Percentiles rank a stretch among this genome's conserved stretches.
These are phyloP conservation scores for Annulohypoxylon bovei DNA, from an alignment of 495 filamentous ascomycete genomes.

Conservation along the genomic window DNA sequence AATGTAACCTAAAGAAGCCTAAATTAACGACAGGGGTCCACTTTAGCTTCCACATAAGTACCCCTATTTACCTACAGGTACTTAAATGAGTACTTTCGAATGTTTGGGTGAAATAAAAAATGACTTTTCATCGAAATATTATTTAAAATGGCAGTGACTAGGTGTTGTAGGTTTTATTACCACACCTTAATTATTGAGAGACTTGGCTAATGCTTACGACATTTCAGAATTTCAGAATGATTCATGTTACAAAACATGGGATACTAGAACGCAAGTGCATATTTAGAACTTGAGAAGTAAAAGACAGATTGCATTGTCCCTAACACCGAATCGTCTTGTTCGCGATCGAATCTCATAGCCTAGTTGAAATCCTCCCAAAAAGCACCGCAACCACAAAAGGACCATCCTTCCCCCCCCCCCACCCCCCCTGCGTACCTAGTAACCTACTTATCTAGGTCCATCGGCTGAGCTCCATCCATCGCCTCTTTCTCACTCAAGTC, in stretches of 20 bases:
- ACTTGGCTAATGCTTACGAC: no score
- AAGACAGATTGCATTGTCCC: no score
- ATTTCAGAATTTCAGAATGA: no score
- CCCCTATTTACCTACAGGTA: not conserved
- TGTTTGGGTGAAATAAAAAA: not conserved
- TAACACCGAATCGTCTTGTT: no score
- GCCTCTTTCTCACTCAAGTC: not conserved
- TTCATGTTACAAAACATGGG: not conserved
- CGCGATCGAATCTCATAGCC: no score
- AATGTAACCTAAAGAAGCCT: constrained; percentile 22
- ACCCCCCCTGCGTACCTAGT: no score
- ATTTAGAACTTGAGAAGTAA: not conserved
- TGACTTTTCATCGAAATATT: not conserved
- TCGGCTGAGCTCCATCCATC: not conserved
- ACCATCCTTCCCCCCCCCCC: no score
- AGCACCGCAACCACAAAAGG: no score
- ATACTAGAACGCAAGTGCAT: not conserved
- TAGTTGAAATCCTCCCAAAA: no score
- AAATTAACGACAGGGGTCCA: constrained; percentile 27
- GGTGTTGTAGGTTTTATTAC: no score
- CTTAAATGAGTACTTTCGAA: not conserved
- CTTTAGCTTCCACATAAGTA: not conserved
- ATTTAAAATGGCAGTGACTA: not conserved
- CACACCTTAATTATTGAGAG: no score
- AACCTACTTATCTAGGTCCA: not conserved